These are phyloP conservation scores for Tilletia caries DNA, from an alignment of 1,284 basidiomycete genomes.

Conservation along the genomic window DNA sequence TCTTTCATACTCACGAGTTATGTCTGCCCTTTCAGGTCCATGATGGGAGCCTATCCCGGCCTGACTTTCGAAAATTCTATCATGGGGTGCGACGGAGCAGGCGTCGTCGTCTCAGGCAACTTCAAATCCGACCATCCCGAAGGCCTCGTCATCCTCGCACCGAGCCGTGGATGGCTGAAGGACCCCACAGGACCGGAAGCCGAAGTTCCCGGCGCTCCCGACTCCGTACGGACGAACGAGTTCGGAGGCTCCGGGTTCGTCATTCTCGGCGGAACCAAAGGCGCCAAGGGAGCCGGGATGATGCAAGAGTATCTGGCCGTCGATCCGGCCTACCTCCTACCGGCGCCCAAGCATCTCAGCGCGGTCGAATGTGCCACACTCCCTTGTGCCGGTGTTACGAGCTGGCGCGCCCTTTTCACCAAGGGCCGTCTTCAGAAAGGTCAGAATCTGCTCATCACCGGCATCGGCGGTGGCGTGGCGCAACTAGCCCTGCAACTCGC, in stretches of 20 bases:
- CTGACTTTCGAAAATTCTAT: slow-evolving; percentile 63
- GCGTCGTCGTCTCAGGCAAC: slow-evolving; percentile 63
- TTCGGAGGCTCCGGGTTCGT: slow-evolving; percentile 44
- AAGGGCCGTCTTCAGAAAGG: slow-evolving; percentile 66
- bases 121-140: slow-evolving; percentile 58
- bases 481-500: slow-evolving; percentile 72
- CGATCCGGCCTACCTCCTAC: slow-evolving; percentile 67
- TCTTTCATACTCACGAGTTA: not conserved
- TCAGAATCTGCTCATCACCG: slow-evolving; percentile 69
- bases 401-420: slow-evolving; percentile 73
- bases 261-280: slow-evolving; percentile 39
- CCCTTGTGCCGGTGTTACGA: slow-evolving; percentile 71
- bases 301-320: slow-evolving; percentile 75
- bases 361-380: slow-evolving; percentile 71
- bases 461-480: slow-evolving; percentile 68
- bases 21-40: slow-evolving; percentile 29
- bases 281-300: slow-evolving; percentile 60
- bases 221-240: slow-evolving; percentile 36
- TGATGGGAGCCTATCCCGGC: slow-evolving; percentile 68
- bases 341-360: slow-evolving; percentile 67
- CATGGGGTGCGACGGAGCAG: slow-evolving; percentile 71
- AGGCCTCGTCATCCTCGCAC: slow-evolving; percentile 66
- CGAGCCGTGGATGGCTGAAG: slow-evolving; percentile 71
- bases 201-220: slow-evolving; percentile 26
- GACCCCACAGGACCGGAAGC: slow-evolving; percentile 60